A percentile compares a stretch with the other conserved stretches of the same genome.
phyloP scores from a whole-genome alignment of 805 yeast genomes.

The Naumovozyma castellii region DNA sequence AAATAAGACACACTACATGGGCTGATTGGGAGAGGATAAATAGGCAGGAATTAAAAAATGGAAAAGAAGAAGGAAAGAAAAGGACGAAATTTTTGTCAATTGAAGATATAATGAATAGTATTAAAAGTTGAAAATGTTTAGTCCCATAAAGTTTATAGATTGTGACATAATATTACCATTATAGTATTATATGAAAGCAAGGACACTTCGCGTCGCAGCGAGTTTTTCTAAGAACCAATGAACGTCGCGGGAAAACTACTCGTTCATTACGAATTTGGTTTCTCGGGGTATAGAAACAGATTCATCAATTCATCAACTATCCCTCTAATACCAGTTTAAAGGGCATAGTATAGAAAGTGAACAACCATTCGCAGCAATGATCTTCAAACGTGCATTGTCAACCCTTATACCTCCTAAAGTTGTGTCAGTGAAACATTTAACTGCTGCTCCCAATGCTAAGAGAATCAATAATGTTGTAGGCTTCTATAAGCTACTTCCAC shows the following conservation, averaged over 20 bases:
- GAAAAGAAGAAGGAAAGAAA: slow-evolving; percentile 9
- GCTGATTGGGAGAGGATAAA: slow-evolving; percentile 23
- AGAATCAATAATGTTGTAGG: slow-evolving; percentile 91
- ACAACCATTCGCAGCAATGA: too few species aligned
- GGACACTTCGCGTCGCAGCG: too few species aligned
- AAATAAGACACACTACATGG: slow-evolving; percentile 23
- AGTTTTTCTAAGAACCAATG: too few species aligned
- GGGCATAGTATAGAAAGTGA: too few species aligned
- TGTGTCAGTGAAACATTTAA: slow-evolving; percentile 92
- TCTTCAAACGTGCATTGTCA: slow-evolving; percentile 86
- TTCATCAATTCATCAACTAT: too few species aligned
- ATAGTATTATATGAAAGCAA: too few species aligned
- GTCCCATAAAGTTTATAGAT: neutral
- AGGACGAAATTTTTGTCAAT: slow-evolving; percentile 13
- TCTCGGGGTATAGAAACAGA: neutral
- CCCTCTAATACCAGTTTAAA: too few species aligned
- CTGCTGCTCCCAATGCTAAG: slow-evolving; percentile 93
- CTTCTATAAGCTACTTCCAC: slow-evolving; percentile 93
- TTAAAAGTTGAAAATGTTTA: neutral
- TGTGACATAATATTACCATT: neutral
- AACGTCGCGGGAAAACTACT: neutral
- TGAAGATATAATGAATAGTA: slow-evolving; percentile 6
- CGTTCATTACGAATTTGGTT: neutral
- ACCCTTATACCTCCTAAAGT: slow-evolving; percentile 98
- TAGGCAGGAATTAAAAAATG: slow-evolving; percentile 15